Conservation (phyloP, 169 alveolate species). For the Plasmodium falciparum region DNA sequence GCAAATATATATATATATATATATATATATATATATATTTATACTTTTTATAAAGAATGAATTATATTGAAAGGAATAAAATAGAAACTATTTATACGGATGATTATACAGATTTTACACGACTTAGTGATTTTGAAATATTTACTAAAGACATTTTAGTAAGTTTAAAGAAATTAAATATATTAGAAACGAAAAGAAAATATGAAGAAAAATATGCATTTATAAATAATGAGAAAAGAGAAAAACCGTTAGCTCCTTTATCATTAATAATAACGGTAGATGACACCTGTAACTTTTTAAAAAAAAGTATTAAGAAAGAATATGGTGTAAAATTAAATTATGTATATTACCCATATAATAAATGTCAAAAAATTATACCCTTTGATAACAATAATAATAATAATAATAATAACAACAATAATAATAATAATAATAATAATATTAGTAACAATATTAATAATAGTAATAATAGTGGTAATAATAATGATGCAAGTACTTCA, state of each 20-base stretch:
- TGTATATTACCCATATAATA: slow-evolving; percentile 58
- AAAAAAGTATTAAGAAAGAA: slow-evolving; percentile 46
- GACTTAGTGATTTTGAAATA: slow-evolving; percentile 71
- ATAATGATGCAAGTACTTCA: not conserved
- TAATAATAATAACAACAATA: no score
- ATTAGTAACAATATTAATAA: no score
- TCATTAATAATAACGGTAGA: slow-evolving; percentile 44
- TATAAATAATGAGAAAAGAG: slow-evolving; percentile 37
- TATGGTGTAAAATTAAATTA: slow-evolving; percentile 60
- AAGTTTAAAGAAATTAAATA: slow-evolving; percentile 55
- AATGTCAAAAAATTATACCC: slow-evolving; percentile 64
- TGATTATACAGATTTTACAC: slow-evolving; percentile 72
- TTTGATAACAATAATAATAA: slow-evolving; percentile 6
- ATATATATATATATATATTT: not conserved
- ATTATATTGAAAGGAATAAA: slow-evolving; percentile 59
- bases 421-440: no score
- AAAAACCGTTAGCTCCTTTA: slow-evolving; percentile 54
- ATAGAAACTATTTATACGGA: slow-evolving; percentile 44
- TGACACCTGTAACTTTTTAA: slow-evolving; percentile 58
- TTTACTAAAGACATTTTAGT: slow-evolving; percentile 70
- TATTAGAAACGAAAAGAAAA: slow-evolving; percentile 47
- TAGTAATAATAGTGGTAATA: no score
- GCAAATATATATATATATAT: not conserved
- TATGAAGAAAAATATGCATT: slow-evolving; percentile 69
- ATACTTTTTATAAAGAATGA: slow-evolving; percentile 19